Conservation (phyloP, 2,329 filamentous ascomycete genomes). For the Scedosporium minutisporum region DNA sequence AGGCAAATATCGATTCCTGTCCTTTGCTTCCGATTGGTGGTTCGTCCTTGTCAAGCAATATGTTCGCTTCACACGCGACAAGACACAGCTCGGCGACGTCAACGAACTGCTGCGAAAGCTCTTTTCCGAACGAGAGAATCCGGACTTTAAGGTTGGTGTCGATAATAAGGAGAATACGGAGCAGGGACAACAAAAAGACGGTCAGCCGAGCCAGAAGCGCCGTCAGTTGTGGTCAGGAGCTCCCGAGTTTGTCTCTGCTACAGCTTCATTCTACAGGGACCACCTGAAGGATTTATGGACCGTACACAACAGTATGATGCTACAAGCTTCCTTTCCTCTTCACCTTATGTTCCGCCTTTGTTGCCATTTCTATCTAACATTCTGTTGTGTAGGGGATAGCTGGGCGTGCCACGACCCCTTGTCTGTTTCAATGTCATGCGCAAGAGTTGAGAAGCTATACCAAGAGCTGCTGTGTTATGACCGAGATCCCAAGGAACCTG, state of each 20-base stretch:
- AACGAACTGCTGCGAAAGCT: neutral
- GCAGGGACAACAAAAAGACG: neutral
- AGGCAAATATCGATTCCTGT: neutral
- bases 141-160: neutral
- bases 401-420: neutral
- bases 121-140: neutral
- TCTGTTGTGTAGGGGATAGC: neutral
- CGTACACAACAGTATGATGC: neutral
- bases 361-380: neutral
- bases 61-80: neutral
- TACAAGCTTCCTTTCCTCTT: no score
- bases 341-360: no score
- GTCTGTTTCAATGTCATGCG: neutral
- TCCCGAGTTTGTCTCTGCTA: neutral
- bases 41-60: neutral
- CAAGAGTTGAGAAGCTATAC: neutral
- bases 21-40: neutral
- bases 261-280: neutral
- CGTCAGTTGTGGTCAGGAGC: neutral
- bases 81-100: neutral
- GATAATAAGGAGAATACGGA: neutral
- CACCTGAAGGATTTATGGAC: neutral
- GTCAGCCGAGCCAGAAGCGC: neutral
- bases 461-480: neutral
- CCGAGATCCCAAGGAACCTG: neutral